Evolutionary conservation across 2,329 filamentous ascomycete species (phyloP), one percentile per base, ranked within the genome.

Genomic region (Sclerotinia glacialis): DNA sequence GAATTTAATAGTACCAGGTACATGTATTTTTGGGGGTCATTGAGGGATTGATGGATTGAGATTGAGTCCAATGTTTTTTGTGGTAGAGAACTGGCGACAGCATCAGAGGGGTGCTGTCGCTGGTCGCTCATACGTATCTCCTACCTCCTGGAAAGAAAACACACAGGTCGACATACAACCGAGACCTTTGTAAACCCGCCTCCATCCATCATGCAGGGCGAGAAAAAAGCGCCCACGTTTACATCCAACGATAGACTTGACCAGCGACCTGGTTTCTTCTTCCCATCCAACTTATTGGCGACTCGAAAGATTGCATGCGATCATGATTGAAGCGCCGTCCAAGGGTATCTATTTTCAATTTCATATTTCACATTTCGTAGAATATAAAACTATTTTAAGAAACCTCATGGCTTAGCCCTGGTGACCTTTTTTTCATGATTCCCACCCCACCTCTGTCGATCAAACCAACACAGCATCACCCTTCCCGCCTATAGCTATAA

Each of bases 301-400:
- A 47, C 56, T 59, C 26, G 26, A 59, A 31, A 59, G 56, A 59
- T 59, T 47, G 42, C 18, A 9, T 59, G 7, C 9, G 47, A 46
- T 23, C 11, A 31, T 21, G 7, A 60, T 26, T 47, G 28, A 60
- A 60, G 56, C 42, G 44, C 56, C 44, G 18, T 37, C 46, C 44
- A 37, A 37, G 58, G 31, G 44, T 12, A 21, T 40, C 31, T 40
- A 40, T 40, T 40, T 40, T 3, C 37, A 40, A 40, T 40, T 5
- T 40, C 37, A 40, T 40, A 21, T 23, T 5, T 40, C 37, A 40
- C 16, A 21, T 23, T 12, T 49, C n/a, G 58, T 34, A 44, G 16
- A 60, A 14, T 26, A 40, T 26, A 37, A 37, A 60, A 26, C 58
- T 60, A 60, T 60, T 60, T 60, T 60, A 60, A 60, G 58, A 60